Base-by-base conservation (phyloP, 139 green algal genomes). In the Coelastrella sp. region DNA sequence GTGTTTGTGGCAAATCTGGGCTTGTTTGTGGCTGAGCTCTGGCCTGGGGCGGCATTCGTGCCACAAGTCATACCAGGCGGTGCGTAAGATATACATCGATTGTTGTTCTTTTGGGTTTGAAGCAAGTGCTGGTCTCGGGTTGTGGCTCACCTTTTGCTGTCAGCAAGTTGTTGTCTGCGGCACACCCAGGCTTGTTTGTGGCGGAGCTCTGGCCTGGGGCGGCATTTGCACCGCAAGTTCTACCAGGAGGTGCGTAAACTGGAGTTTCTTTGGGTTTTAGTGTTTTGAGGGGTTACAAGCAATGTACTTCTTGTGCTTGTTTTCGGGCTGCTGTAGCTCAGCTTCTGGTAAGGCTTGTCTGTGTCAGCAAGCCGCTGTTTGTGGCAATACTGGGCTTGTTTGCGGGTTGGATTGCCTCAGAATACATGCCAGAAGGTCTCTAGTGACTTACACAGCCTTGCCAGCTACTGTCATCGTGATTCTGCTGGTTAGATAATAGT, bases 1-100 rank as follows among this genome's bases (percentile, higher is more conserved):
- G 90, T 96, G n/a, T 96, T 95, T 75, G 57, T 92, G 7, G 94
- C 94, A 65, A 96, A 95, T 84, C 74, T 95, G 83, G 66, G 91
- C 68, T 90, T 96, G 73, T 88, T 95, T 57, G 80, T 93, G 64
- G 71, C 80, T 3, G 89, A 92, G 73, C 83, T 95, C 75, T 78
- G 92, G 83, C 87, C 91, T 5, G 92, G 89, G 3, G 82, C 91
- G 0, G 89, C 89, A 58, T 91, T 91, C 57, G 80, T 94, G 68
- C 88, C 92, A 7, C 85, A 90, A 54, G 90, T 92, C 17, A n/a
- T n/a, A 59, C 68, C 66, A 13, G 66, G 20, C 71, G 83, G 83
- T 88, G 82, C 16, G 82, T 8, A 8, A 47, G 14, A 47, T 23
- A 77, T 22, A 23, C 3, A 59, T 60, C 32, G 23, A 7, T 4